Evolutionary conservation across 495 filamentous ascomycete species (phyloP).

Genomic region (Talaromyces wortmannii): DNA sequence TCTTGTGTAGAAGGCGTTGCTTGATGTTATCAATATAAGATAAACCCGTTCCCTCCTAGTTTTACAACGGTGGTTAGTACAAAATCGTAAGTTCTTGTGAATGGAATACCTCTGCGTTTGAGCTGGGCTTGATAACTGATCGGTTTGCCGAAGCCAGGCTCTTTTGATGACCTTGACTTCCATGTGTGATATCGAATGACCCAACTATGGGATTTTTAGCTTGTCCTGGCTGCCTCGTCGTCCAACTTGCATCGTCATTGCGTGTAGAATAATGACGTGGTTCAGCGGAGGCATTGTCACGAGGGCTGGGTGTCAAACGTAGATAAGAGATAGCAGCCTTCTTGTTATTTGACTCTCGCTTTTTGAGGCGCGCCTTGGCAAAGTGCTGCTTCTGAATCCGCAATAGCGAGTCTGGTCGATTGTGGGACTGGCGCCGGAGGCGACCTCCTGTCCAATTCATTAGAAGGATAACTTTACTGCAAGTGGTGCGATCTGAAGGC

Average conservation of each 20-base stretch:
- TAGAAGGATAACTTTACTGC: background rate
- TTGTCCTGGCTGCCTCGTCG: background rate
- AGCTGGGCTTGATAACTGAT: no score
- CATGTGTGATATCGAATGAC: background rate
- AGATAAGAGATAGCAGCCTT: background rate
- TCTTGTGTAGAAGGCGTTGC: background rate
- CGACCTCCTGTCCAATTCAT: constrained; percentile 45
- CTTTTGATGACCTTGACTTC: background rate
- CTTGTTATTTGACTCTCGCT: background rate
- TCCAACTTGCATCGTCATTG: background rate
- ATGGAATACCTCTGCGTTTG: no score
- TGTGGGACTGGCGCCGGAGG: constrained; percentile 27
- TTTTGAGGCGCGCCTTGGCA: constrained; percentile 13
- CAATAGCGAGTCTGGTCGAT: constrained; percentile 13
- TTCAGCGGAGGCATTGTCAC: background rate
- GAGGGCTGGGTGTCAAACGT: background rate
- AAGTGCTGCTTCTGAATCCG: constrained; percentile 23
- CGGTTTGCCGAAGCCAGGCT: no score
- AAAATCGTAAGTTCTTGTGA: background rate
- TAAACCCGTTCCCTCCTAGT: background rate
- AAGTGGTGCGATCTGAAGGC: background rate
- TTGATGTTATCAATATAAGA: background rate
- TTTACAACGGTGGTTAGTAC: background rate
- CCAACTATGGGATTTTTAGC: background rate
- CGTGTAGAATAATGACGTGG: background rate